phyloP scores from a whole-genome alignment of 1,139 yeast species.

The Taphrina populina region DNA sequence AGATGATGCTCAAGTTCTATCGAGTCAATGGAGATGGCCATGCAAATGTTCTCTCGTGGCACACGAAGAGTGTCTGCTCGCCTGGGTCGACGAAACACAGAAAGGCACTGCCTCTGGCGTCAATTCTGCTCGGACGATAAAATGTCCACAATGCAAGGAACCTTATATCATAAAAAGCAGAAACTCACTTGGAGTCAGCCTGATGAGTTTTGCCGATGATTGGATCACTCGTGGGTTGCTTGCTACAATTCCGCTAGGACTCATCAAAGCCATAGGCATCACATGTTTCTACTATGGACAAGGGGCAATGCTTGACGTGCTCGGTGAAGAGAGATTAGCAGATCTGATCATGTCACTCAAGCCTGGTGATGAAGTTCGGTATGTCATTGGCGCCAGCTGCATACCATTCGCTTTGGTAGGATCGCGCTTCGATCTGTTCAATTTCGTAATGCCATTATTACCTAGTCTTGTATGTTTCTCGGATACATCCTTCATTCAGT shows the following conservation, averaged over 20 bases:
- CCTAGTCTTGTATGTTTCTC: slow-evolving; percentile 30
- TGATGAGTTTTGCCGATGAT: slow-evolving; percentile 21
- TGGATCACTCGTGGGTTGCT: slow-evolving; percentile 15
- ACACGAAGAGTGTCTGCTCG: slow-evolving; percentile 48
- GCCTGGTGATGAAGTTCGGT: slow-evolving; percentile 21
- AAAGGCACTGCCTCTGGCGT: slow-evolving; percentile 34
- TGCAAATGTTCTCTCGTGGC: slow-evolving; percentile 51
- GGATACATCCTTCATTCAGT: slow-evolving; percentile 26
- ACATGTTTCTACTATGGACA: slow-evolving; percentile 27
- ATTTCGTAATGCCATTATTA: slow-evolving; percentile 28
- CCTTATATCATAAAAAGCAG: slow-evolving; percentile 20
- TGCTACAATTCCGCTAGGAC: slow-evolving; percentile 26
- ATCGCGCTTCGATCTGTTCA: slow-evolving; percentile 26
- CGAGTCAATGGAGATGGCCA: slow-evolving; percentile 45
- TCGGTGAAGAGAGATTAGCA: slow-evolving; percentile 15
- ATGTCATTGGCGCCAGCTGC: slow-evolving; percentile 21
- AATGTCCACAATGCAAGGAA: slow-evolving; percentile 34
- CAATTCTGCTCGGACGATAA: slow-evolving; percentile 27
- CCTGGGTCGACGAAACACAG: slow-evolving; percentile 45
- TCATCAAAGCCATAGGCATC: slow-evolving; percentile 11
- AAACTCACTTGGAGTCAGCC: slow-evolving; percentile 22
- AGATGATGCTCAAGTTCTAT: neutral
- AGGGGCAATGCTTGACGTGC: slow-evolving; percentile 33
- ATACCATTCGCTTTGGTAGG: slow-evolving; percentile 31
- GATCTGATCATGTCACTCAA: slow-evolving; percentile 11